phyloP scores from a whole-genome alignment of 2,329 filamentous ascomycete species.

The Microdochium paspali region DNA sequence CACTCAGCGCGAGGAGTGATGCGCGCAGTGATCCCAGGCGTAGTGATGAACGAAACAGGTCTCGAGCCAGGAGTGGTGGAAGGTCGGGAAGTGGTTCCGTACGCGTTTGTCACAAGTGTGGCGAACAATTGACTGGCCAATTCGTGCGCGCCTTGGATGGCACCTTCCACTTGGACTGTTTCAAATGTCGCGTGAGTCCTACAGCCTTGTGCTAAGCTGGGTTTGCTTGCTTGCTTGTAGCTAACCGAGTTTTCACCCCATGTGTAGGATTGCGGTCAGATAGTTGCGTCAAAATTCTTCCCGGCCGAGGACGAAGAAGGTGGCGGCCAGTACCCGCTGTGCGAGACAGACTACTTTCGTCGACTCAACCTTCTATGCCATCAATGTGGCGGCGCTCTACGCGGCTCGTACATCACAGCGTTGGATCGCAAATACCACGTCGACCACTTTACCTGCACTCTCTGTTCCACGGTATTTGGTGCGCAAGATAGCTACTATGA shows the following conservation, averaged over 20 bases:
- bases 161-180: conserved; percentile 95
- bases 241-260: conserved; percentile 6
- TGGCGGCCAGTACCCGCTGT: conserved; percentile 81
- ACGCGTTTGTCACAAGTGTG: conserved; percentile 78
- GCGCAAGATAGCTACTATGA: conserved; percentile 99
- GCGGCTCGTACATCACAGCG: conserved; percentile 96
- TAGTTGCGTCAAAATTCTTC: conserved; percentile 98
- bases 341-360: conserved; percentile 96
- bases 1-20: conserved; percentile 24
- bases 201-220: conserved; percentile 1
- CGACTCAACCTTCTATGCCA: conserved; percentile 84
- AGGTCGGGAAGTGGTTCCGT: conserved; percentile 45
- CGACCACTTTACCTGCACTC: conserved; percentile 96
- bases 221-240: conserved; percentile 3
- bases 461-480: conserved; percentile 95
- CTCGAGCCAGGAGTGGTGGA: conserved; percentile 42
- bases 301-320: conserved; percentile 87
- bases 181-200: conserved; percentile 79
- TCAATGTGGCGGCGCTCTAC: conserved; percentile 83
- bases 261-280: conserved; percentile 82
- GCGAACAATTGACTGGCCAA: conserved; percentile 79
- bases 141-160: conserved; percentile 91
- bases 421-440: conserved; percentile 98
- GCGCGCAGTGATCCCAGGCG: conserved; percentile 30
- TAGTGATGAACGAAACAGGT: conserved; percentile 49